These are phyloP conservation scores for Lycium barbarum DNA, from an alignment of 257 asterid species.

Conservation along the genomic window DNA sequence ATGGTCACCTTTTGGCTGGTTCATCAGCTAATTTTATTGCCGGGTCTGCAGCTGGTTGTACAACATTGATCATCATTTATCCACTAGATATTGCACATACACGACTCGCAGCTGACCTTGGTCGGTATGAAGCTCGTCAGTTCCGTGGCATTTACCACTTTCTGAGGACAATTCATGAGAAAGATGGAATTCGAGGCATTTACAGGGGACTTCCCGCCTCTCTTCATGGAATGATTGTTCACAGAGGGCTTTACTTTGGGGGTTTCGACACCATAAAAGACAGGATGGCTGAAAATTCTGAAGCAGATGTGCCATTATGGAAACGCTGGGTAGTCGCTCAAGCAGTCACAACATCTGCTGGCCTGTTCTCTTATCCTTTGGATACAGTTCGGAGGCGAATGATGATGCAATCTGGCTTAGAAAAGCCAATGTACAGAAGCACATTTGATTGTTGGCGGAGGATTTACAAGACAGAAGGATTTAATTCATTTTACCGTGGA, in stretches of 20 bases:
- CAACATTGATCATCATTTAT: slow-evolving; percentile 79
- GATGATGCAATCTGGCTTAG: slow-evolving; percentile 98
- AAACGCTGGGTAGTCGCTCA: slow-evolving; percentile 94
- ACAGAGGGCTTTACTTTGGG: slow-evolving; percentile 63
- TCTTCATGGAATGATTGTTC: slow-evolving; percentile 89
- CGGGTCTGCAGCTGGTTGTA: slow-evolving; percentile 94
- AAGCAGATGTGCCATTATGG: slow-evolving; percentile 71
- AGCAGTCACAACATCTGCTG: slow-evolving; percentile 91
- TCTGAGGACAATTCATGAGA: slow-evolving; percentile 56
- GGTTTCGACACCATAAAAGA: slow-evolving; percentile 40
- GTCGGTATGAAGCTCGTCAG: slow-evolving; percentile 74
- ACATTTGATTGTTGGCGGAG: slow-evolving; percentile 85
- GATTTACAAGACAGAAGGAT: slow-evolving; percentile 74
- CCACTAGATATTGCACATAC: slow-evolving; percentile 98
- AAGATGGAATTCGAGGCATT: slow-evolving; percentile 82
- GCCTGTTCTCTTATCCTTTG: slow-evolving; percentile 82
- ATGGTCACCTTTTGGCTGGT: slow-evolving; percentile 68
- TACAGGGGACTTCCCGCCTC: slow-evolving; percentile 93
- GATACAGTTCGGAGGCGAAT: slow-evolving; percentile 95
- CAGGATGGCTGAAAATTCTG: slow-evolving; percentile 22
- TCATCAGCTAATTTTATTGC: slow-evolving; percentile 81
- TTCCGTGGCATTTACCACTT: slow-evolving; percentile 86
- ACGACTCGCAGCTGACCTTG: slow-evolving; percentile 95
- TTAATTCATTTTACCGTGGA: slow-evolving; percentile 86
- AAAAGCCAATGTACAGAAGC: slow-evolving; percentile 66